Percentiles rank a stretch among this genome's conserved stretches.
Evolutionary conservation across 169 alveolate species (phyloP).

Genomic region (Miamiensis avidus): DNA sequence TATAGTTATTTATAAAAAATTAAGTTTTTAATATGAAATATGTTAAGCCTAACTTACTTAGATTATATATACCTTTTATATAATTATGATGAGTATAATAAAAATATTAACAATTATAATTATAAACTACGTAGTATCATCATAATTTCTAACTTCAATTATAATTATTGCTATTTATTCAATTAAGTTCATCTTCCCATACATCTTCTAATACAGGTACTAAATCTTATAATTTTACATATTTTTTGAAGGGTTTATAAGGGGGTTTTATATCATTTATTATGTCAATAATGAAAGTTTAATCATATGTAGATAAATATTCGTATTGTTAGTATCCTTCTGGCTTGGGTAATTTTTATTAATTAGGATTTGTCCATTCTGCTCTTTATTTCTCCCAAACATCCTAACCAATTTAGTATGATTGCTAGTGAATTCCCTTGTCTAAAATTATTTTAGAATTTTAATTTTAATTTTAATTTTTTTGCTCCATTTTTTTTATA

Average conservation of each 20-base stretch:
- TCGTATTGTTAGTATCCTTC: no score
- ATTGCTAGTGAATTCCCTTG: no score
- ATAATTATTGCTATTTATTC: no score
- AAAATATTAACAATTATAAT: no score
- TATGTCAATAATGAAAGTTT: background rate
- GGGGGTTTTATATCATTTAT: background rate
- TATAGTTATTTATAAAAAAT: no score
- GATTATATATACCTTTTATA: background rate
- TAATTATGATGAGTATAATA: no score
- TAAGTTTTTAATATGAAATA: background rate
- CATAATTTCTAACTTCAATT: background rate
- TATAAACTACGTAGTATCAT: no score
- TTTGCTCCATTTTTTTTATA: no score
- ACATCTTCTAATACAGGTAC: background rate
- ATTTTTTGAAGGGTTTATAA: background rate
- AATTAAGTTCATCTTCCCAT: background rate
- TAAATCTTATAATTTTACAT: background rate
- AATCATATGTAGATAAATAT: background rate
- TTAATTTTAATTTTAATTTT: no score
- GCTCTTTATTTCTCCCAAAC: background rate
- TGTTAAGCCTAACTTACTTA: background rate
- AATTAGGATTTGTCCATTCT: background rate
- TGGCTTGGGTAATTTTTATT: background rate
- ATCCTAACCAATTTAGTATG: no score
- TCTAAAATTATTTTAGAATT: no score